Percentiles rank a stretch among this genome's conserved stretches.
Conservation (phyloP, 2,329 filamentous ascomycete genomes). For the Scedosporium dehoogii region DNA sequence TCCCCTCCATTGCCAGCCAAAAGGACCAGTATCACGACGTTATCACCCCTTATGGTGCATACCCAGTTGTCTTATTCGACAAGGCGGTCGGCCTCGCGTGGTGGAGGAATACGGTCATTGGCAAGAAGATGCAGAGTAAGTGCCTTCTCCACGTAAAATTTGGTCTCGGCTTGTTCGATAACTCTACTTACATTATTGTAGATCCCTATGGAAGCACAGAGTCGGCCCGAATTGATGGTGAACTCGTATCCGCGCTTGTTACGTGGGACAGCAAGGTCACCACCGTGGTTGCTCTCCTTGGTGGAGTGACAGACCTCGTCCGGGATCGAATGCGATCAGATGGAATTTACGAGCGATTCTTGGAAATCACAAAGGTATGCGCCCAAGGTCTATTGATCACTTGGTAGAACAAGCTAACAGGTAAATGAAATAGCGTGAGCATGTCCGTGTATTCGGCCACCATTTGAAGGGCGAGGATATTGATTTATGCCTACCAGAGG, state of each 20-base stretch:
- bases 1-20: slow-evolving; percentile 28
- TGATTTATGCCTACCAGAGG: slow-evolving; percentile 18
- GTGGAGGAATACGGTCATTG: slow-evolving; percentile 31
- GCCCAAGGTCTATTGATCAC: too few species aligned
- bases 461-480: slow-evolving; percentile 19
- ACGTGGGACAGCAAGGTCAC: slow-evolving; percentile 34
- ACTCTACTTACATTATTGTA: slow-evolving; percentile 8
- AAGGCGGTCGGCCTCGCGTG: slow-evolving; percentile 28
- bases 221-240: slow-evolving; percentile 27
- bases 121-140: slow-evolving; percentile 33
- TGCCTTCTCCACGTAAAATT: background rate
- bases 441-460: slow-evolving; percentile 17
- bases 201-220: slow-evolving; percentile 31
- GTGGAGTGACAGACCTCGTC: slow-evolving; percentile 26
- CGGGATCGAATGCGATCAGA: slow-evolving; percentile 26
- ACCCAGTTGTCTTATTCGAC: slow-evolving; percentile 26
- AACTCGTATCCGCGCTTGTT: slow-evolving; percentile 26
- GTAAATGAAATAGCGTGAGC: slow-evolving; percentile 15
- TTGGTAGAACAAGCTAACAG: background rate
- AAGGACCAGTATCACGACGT: slow-evolving; percentile 29
- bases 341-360: slow-evolving; percentile 26
- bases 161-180: background rate
- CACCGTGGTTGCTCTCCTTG: slow-evolving; percentile 27
- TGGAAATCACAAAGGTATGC: slow-evolving; percentile 18
- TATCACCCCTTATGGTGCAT: slow-evolving; percentile 28